These are phyloP conservation scores for Ogataea hybrid DNA, from an alignment of 1,139 yeast genomes.

Conservation along the genomic window DNA sequence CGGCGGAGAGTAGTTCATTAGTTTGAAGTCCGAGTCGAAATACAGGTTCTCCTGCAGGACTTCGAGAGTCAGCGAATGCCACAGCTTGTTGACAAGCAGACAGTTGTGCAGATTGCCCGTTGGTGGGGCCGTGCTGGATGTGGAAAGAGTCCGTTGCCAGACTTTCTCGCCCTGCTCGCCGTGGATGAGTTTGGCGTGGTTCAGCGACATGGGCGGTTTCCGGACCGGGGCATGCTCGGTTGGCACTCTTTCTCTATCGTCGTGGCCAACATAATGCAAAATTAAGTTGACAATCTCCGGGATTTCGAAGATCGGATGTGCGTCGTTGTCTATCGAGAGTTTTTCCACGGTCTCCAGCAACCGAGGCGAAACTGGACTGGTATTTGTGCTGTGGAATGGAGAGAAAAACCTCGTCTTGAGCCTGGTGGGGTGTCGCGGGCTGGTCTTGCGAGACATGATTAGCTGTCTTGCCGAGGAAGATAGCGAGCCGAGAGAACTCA, in stretches of 20 bases:
- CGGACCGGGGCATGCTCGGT: slow-evolving; percentile 57
- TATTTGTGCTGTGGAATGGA: slow-evolving; percentile 11
- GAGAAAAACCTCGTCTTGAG: slow-evolving; percentile 16
- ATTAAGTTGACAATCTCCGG: slow-evolving; percentile 76
- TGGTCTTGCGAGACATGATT: slow-evolving; percentile 15
- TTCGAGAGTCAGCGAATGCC: slow-evolving; percentile 56
- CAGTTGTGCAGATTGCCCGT: slow-evolving; percentile 49
- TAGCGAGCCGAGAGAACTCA: slow-evolving; percentile 12
- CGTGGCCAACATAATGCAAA: slow-evolving; percentile 53
- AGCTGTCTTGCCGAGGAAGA: slow-evolving; percentile 14
- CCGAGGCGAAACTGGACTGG: slow-evolving; percentile 11
- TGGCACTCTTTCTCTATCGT: slow-evolving; percentile 47
- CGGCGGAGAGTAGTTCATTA: not conserved
- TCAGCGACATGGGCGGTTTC: slow-evolving; percentile 61
- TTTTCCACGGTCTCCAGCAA: slow-evolving; percentile 15
- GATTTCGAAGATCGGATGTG: slow-evolving; percentile 50
- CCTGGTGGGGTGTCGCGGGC: slow-evolving; percentile 14
- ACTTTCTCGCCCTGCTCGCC: slow-evolving; percentile 56
- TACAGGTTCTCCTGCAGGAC: slow-evolving; percentile 54
- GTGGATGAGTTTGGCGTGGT: slow-evolving; percentile 58
- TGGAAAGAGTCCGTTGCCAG: slow-evolving; percentile 38
- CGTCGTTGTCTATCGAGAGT: slow-evolving; percentile 10
- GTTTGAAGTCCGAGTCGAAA: slow-evolving; percentile 50
- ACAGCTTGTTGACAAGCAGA: slow-evolving; percentile 62
- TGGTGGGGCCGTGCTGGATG: slow-evolving; percentile 1